Conservation (phyloP, 2,329 filamentous ascomycete species). For the Paracamarosporium sp. region DNA sequence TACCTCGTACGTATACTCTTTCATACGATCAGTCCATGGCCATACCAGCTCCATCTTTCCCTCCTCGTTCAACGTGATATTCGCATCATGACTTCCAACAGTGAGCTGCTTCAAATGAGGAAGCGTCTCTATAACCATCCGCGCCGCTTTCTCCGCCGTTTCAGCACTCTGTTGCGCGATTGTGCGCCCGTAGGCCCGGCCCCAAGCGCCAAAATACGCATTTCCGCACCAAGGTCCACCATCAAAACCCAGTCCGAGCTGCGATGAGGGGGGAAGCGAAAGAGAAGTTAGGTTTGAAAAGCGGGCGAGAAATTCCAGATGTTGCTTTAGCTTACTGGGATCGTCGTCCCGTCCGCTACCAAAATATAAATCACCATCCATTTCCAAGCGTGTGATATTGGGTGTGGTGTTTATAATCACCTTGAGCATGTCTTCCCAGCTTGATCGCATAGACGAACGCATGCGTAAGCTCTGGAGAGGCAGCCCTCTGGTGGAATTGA, state of each 20-base stretch:
- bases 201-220: conserved; percentile 4
- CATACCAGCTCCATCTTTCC: neutral
- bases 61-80: neutral
- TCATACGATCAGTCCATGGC: neutral
- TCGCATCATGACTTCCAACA: neutral
- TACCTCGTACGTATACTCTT: neutral
- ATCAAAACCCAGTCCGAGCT: conserved; percentile 9
- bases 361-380: neutral
- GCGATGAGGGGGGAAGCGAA: neutral
- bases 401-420: neutral
- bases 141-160: neutral
- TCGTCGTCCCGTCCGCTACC: no score
- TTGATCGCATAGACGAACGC: neutral
- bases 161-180: neutral
- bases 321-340: neutral
- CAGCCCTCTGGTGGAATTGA: neutral
- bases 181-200: neutral
- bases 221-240: conserved; percentile 11
- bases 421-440: neutral
- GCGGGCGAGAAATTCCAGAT: neutral
- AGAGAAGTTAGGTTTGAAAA: neutral
- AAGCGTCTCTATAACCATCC: neutral
- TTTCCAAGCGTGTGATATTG: neutral
- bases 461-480: neutral
- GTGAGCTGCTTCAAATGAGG: conserved; percentile 3